A percentile compares a stretch with the other conserved stretches of the same genome.
phyloP scores from a whole-genome alignment of 1,139 yeast species.

The Debaryomyces sp. region DNA sequence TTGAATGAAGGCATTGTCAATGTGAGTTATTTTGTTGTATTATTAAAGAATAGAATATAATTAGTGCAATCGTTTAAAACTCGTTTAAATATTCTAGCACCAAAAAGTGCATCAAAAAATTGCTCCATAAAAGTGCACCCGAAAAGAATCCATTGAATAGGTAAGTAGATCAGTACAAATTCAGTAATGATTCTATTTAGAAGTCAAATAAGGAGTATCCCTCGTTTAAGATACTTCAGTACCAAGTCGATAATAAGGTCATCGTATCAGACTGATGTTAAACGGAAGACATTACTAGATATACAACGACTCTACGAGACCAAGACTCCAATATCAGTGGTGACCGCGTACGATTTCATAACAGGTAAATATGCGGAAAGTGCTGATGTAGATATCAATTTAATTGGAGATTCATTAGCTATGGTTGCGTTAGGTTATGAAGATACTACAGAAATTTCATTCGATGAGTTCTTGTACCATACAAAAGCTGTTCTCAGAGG shows the following conservation, averaged over 20 bases:
- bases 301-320: conserved; percentile 43
- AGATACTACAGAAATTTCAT: conserved; percentile 71
- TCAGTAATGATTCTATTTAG: neutral
- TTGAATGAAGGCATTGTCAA: conserved; percentile 34
- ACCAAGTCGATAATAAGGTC: neutral
- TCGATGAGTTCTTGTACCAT: conserved; percentile 81
- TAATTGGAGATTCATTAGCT: conserved; percentile 91
- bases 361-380: conserved; percentile 73
- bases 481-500: conserved; percentile 79
- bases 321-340: conserved; percentile 63
- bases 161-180: neutral
- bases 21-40: neutral
- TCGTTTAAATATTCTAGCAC: neutral
- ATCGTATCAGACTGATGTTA: conserved; percentile 2
- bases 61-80: neutral
- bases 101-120: neutral
- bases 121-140: neutral
- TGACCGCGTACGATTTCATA: conserved; percentile 88
- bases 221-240: neutral
- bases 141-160: neutral
- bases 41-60: neutral
- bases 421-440: conserved; percentile 88
- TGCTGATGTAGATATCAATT: conserved; percentile 67
- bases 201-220: neutral
- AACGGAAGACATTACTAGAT: conserved; percentile 40